Base-by-base conservation (phyloP, 1,139 yeast genomes). In the Petasospora fabianii region DNA sequence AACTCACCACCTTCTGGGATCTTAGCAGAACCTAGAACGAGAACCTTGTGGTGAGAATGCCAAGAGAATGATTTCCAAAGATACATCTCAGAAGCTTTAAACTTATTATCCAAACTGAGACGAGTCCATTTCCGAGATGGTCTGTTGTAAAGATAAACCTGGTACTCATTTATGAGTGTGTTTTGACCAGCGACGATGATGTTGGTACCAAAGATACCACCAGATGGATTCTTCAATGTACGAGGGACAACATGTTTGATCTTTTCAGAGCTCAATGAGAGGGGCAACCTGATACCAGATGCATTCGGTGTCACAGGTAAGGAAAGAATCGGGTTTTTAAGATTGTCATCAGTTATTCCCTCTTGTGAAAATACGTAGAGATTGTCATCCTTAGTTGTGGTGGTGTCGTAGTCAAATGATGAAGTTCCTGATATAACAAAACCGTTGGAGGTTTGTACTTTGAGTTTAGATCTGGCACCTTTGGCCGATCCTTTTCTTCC, bases 21-120 rank as follows among this genome's bases (percentile, higher is more conserved):
- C 5, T 22, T 28, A 1, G 47, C 39, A 5, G 67, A 59, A 1
- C 92, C 42, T 77, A 56, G 34, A 74, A 61, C 7, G 73, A 68
- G n/a, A 2, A 81, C 79, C 54, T 77, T 78, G 54, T 82, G 90
- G 59, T 83, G 92, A 2, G 88, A 80, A 32, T 72, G 73, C 92
- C 92, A 83, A 0, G 78, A 77, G 60, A 73, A 79, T 0, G 84
- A 78, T 44, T 77, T 80, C 76, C 84, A 76, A 40, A 80, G 70
- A 37, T 83, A 62, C 52, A 81, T 84, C 8, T 73, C 68, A 3
- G 73, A 64, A 3, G 51, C 48, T 14, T 40, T 48, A 10, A 35
- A 40, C 19, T 44, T 47, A 4, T 43, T 35, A 16, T 46, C 49
- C n/a, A 51, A 43, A 48, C 76, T 80, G 19, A 83, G 57, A 38